A percentile compares a stretch with the other conserved stretches of the same genome.
Conservation (phyloP, 345 rosid species). For the Camelina sativa region DNA sequence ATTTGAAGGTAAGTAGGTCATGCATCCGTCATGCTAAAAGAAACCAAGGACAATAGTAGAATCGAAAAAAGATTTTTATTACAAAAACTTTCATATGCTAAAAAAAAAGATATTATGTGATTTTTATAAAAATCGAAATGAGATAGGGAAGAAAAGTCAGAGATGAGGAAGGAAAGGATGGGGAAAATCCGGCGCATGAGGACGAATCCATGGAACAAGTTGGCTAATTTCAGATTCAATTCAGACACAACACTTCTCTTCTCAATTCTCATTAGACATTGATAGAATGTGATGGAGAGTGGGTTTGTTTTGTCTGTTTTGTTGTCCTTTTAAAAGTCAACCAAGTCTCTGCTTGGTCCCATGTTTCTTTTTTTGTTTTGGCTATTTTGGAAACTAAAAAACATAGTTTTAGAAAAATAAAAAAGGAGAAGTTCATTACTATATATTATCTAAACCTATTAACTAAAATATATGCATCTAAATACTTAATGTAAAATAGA, state of each 20-base stretch:
- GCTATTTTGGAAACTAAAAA: conserved; percentile 9
- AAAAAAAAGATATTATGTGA: conserved; percentile 12
- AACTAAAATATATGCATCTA: not conserved
- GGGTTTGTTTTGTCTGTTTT: conserved; percentile 26
- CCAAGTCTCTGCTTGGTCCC: conserved; percentile 37
- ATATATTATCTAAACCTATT: too few relatives aligned
- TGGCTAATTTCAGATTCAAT: conserved; percentile 31
- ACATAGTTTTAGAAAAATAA: not conserved
- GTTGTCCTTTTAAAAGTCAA: conserved; percentile 38
- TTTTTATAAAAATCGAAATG: conserved; percentile 16
- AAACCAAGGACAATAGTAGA: conserved; percentile 29
- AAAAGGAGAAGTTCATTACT: not conserved
- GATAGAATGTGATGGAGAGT: conserved; percentile 42
- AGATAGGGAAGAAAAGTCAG: conserved; percentile 41
- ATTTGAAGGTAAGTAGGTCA: conserved; percentile 31
- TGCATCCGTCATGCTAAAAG: conserved; percentile 22
- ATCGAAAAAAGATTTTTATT: not conserved
- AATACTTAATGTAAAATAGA: too few relatives aligned
- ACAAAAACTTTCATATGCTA: not conserved
- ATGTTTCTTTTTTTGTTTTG: conserved; percentile 16
- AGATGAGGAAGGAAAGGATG: conserved; percentile 33
- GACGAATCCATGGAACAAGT: conserved; percentile 39
- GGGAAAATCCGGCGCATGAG: conserved; percentile 20
- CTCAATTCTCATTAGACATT: conserved; percentile 22
- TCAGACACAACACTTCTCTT: conserved; percentile 36